These are phyloP conservation scores for Annulohypoxylon nitens DNA, from an alignment of 495 filamentous ascomycete species.

Conservation along the genomic window DNA sequence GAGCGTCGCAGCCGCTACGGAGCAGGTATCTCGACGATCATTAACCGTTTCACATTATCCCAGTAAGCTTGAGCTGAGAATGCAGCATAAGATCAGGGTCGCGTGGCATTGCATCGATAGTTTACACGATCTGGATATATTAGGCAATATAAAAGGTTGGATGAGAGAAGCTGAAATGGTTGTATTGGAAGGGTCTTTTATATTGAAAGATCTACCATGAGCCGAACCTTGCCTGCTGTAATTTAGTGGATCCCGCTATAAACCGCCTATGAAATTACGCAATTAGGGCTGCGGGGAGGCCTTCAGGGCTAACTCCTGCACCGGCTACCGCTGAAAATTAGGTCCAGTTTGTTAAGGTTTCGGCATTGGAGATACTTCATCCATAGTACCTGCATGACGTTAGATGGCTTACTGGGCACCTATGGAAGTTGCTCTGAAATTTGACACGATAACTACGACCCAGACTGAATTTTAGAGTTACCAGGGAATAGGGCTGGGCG, in stretches of 20 bases:
- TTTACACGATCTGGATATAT: slow-evolving; percentile 18
- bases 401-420: neutral
- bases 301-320: slow-evolving; percentile 16
- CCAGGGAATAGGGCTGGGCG: neutral
- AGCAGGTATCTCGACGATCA: slow-evolving; percentile 4
- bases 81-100: neutral
- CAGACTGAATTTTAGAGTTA: neutral
- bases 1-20: slow-evolving; percentile 22
- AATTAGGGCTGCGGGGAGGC: slow-evolving; percentile 42
- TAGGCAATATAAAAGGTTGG: slow-evolving; percentile 31
- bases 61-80: slow-evolving; percentile 13
- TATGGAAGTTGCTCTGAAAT: neutral
- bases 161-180: neutral
- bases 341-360: slow-evolving; percentile 1
- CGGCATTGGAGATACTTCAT: slow-evolving; percentile 22
- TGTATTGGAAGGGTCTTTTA: neutral
- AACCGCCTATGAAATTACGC: slow-evolving; percentile 27
- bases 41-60: slow-evolving; percentile 6
- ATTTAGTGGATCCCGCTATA: slow-evolving; percentile 32
- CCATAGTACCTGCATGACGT: slow-evolving; percentile 25
- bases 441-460: neutral
- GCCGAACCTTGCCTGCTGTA: slow-evolving; percentile 13
- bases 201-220: slow-evolving; percentile 32
- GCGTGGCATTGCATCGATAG: slow-evolving; percentile 12
- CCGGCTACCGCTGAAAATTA: neutral